phyloP scores from a whole-genome alignment of 768 basidiomycete species.

The Hygrocybe punicea region DNA sequence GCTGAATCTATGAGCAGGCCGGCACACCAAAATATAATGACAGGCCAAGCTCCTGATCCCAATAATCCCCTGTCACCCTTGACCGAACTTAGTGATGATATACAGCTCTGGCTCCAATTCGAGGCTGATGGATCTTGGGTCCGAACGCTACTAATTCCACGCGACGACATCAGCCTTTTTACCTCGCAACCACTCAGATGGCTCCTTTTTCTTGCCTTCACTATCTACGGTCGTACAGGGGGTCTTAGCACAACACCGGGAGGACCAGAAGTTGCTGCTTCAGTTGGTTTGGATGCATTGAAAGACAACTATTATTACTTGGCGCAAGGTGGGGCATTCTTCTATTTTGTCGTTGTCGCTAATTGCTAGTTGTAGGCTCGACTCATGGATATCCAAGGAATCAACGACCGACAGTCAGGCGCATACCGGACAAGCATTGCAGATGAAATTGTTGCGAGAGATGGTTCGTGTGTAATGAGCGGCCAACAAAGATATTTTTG shows the following conservation, averaged over 20 bases:
- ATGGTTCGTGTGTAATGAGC: conserved; percentile 1
- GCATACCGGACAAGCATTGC: background rate
- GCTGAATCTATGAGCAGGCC: no score
- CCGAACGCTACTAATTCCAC: no score
- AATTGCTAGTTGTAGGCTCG: conserved; percentile 3
- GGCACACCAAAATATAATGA: no score
- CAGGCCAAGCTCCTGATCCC: no score
- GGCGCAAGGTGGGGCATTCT: conserved; percentile 6
- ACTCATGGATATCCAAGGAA: conserved; percentile 11
- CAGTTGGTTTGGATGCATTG: conserved; percentile 1
- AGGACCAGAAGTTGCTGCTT: conserved; percentile 14
- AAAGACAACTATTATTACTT: conserved; percentile 11
- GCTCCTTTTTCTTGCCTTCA: conserved; percentile 16
- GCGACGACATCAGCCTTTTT: conserved; percentile 8
- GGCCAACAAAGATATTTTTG: background rate
- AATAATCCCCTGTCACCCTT: no score
- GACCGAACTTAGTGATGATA: background rate
- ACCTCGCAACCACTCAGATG: conserved; percentile 19
- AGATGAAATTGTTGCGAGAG: conserved; percentile 1
- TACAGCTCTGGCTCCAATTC: conserved; percentile 1
- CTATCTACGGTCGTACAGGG: conserved; percentile 16
- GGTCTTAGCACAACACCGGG: conserved; percentile 1
- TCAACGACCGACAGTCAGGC: conserved; percentile 3
- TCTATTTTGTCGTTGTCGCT: no score
- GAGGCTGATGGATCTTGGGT: conserved; percentile 2